Evolutionary conservation across 129 eudicot species (phyloP), one percentile per base, ranked within the genome.

Genomic region (Solidago caesia): DNA sequence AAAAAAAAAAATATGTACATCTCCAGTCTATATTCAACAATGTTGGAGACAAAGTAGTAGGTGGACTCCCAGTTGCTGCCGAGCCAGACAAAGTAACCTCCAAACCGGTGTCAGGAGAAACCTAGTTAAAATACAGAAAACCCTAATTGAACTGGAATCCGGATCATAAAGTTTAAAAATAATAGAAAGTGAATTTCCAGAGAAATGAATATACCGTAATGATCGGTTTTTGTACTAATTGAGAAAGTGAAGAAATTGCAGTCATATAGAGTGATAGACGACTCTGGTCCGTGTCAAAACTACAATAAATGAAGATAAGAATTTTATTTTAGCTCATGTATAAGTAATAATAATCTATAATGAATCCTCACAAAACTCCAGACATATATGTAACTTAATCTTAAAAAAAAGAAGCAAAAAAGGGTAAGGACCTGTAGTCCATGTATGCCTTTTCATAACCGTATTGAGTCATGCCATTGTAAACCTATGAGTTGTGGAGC

Each of bases 11-110:
- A 16, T 10, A 41, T 48, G 61, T 89, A 92, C 98, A 92, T 87
- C 85, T 89, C 96, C 98, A 92, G 45, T 87, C 87, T 58, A 92
- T 60, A 79, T 80, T 64, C 69, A 92, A 72, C 78, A 72, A 67
- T 4, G 95, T 68, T 27, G 98, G 98, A 77, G 98, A 89, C 78
- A 92, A 81, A 60, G 98, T 92, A 74, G 98, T 87, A 26, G 96
- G 96, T 73, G 88, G 86, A 59, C 64, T 82, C 83, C 92, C 98
- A 46, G 69, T 67, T 80, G 91, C 84, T 77, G 81, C 98, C 4
- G 96, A 84, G 71, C 96, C 96, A 25, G 96, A 92, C 82, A 92
- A 75, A 9, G 63, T 82, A 83, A 92, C 86, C 70, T 84, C 88
- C 77, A 92, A 83, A 63, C 98, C 96, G 9, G 78, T 51, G 57